Percentiles rank a stretch among this genome's conserved stretches.
Conservation (phyloP, 2,329 filamentous ascomycete genomes). For the Penicillium sp. region DNA sequence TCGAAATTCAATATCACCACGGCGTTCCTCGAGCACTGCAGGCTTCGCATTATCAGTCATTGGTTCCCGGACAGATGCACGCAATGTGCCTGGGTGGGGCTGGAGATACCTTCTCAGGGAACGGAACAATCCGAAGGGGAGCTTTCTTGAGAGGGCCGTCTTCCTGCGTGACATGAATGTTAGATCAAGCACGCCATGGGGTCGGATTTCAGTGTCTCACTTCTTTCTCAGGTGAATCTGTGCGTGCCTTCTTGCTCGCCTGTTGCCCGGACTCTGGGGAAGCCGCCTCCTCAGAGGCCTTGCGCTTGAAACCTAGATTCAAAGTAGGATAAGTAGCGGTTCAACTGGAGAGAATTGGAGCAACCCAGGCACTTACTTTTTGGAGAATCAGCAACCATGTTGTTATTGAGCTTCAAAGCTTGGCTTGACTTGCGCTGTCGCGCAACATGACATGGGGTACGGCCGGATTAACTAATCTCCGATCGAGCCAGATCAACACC, state of each 20-base stretch:
- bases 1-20: constrained; percentile 92
- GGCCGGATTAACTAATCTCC: constrained; percentile 14
- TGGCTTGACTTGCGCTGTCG: neutral
- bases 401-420: neutral
- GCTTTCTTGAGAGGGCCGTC: constrained; percentile 50
- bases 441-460: constrained; percentile 12
- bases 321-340: constrained; percentile 12
- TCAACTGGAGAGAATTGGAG: neutral
- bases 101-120: constrained; percentile 75
- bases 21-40: constrained; percentile 89
- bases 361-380: constrained; percentile 35
- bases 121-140: constrained; percentile 69
- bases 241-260: constrained; percentile 51
- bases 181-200: neutral
- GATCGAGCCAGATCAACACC: constrained; percentile 24
- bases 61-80: constrained; percentile 7
- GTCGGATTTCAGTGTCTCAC: constrained; percentile 20
- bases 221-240: constrained; percentile 47
- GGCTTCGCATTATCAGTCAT: constrained; percentile 55
- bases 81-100: neutral
- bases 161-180: constrained; percentile 33
- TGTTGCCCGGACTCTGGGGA: constrained; percentile 46
- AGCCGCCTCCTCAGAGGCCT: constrained; percentile 52
- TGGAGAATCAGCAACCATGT: constrained; percentile 25
- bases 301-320: constrained; percentile 46